phyloP scores from a whole-genome alignment of 352 stramenopile genomes.

The Blastocystis sp. region DNA sequence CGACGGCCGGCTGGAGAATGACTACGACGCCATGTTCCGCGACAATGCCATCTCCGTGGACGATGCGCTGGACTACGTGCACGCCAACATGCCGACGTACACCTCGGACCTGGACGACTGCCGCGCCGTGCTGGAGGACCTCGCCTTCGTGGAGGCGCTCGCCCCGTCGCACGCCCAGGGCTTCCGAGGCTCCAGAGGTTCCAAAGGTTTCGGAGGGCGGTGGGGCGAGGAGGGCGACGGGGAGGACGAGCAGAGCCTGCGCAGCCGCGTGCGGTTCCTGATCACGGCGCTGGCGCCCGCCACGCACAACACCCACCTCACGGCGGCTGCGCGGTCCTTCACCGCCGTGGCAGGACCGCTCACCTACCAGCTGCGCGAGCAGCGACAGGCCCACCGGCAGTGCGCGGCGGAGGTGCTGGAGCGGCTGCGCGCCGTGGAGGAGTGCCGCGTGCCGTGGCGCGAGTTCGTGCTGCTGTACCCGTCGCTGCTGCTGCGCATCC shows the following conservation, averaged over 20 bases:
- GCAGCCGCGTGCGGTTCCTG: not conserved
- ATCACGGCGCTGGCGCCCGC: not conserved
- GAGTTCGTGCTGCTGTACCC: conserved; percentile 6
- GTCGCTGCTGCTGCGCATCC: not conserved
- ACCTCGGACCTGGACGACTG: conserved; percentile 8
- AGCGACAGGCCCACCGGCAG: not conserved
- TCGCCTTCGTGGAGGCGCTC: conserved; percentile 2
- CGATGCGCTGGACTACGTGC: conserved; percentile 15
- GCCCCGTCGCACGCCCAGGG: not conserved
- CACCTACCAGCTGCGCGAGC: not conserved
- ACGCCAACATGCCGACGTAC: conserved; percentile 41
- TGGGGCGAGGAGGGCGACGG: not conserved
- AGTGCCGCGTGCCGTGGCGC: not conserved
- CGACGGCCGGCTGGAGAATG: conserved; percentile 38
- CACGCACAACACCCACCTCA: not conserved
- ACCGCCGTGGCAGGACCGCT: not conserved
- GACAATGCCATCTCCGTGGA: conserved; percentile 38
- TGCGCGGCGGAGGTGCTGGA: not conserved
- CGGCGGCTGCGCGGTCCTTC: not conserved
- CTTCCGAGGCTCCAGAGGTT: too few species aligned
- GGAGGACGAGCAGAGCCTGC: not conserved
- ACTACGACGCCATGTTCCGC: conserved; percentile 5
- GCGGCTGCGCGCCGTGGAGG: not conserved
- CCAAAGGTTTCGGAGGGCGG: too few species aligned
- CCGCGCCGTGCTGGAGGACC: conserved; percentile 17